phyloP scores from a whole-genome alignment of 345 rosid genomes.

The Aegle marmelos region DNA sequence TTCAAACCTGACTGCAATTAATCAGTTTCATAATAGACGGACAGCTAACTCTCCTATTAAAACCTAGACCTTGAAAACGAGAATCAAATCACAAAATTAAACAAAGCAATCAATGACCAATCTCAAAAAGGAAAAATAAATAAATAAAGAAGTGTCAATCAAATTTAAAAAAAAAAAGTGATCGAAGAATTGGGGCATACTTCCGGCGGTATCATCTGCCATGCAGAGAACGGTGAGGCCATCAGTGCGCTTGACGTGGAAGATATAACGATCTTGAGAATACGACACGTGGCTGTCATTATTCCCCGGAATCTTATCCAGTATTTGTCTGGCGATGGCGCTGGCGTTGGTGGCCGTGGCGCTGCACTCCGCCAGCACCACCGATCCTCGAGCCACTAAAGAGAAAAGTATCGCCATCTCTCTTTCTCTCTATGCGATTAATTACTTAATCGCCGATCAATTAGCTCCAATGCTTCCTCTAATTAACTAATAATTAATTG shows the following conservation, averaged over 20 bases:
- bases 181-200: constrained; percentile 31
- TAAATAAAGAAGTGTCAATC: neutral
- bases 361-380: constrained; percentile 81
- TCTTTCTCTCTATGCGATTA: neutral
- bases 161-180: neutral
- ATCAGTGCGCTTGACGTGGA: constrained; percentile 93
- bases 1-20: neutral
- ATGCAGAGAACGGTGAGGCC: constrained; percentile 97
- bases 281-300: constrained; percentile 77
- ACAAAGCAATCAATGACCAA: neutral
- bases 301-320: constrained; percentile 76
- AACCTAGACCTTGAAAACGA: neutral
- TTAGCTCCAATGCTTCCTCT: neutral
- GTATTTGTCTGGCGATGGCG: constrained; percentile 72
- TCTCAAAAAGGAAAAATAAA: neutral
- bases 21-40: neutral
- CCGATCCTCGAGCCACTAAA: constrained; percentile 89
- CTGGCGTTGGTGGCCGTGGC: constrained; percentile 80
- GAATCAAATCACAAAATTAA: neutral
- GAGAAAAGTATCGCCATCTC: constrained; percentile 85
- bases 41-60: neutral
- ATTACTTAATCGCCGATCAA: neutral
- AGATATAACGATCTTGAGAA: constrained; percentile 90
- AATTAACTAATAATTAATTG: neutral
- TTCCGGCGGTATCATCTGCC: constrained; percentile 93